phyloP scores from a whole-genome alignment of 441 rosid species.

The Brassica hybrid region DNA sequence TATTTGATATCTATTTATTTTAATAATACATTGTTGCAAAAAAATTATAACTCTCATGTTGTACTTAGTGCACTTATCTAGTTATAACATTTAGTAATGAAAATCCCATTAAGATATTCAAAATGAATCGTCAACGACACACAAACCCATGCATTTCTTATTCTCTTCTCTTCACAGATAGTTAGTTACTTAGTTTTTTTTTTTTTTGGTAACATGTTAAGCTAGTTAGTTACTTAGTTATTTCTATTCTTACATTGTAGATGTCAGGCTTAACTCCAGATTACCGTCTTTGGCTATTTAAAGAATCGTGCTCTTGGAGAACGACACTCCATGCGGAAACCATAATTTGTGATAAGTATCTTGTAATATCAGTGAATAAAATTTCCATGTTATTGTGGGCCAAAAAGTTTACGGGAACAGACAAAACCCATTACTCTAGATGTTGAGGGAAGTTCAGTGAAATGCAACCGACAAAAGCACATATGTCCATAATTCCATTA shows the following conservation, averaged over 20 bases:
- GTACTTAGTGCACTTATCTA: background rate
- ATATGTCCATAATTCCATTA: too few relatives aligned
- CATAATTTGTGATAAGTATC: background rate
- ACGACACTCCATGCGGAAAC: background rate
- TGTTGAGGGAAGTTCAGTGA: background rate
- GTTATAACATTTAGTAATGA: background rate
- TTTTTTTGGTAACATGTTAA: too few relatives aligned
- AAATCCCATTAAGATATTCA: background rate
- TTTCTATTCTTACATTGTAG: background rate
- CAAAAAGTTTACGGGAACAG: background rate
- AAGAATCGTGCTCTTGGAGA: too few relatives aligned
- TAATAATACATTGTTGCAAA: too few relatives aligned
- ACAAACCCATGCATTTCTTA: background rate
- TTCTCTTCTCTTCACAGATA: background rate
- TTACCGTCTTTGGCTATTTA: too few relatives aligned
- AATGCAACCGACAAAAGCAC: background rate
- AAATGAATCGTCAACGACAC: background rate
- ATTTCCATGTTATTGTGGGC: background rate
- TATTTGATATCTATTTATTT: too few relatives aligned
- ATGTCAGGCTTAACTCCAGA: background rate
- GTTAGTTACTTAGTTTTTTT: too few relatives aligned
- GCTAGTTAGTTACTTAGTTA: background rate
- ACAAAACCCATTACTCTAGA: background rate
- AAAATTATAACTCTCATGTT: too few relatives aligned
- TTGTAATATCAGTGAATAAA: background rate